Conservation (phyloP, 1,139 yeast species). For the Pichia sp. region DNA sequence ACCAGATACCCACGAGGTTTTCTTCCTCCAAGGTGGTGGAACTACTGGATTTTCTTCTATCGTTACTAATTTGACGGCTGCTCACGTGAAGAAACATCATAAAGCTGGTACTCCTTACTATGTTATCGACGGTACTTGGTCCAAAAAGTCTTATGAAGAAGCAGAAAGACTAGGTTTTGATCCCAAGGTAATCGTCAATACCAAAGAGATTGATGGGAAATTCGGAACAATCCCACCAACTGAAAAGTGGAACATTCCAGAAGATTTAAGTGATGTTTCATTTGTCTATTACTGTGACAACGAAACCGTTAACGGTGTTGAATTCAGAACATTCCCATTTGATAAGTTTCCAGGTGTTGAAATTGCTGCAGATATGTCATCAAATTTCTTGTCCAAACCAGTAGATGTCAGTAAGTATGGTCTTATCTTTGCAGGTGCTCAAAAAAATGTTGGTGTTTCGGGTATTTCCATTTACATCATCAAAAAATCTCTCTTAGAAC, state of each 20-base stretch:
- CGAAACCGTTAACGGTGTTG: conserved; percentile 94
- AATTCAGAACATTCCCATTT: conserved; percentile 55
- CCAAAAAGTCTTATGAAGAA: conserved; percentile 81
- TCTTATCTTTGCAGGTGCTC: conserved; percentile 93
- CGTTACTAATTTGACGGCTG: conserved; percentile 76
- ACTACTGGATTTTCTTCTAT: conserved; percentile 90
- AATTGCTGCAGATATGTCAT: conserved; percentile 90
- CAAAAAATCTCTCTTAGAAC: conserved; percentile 69
- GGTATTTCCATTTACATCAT: conserved; percentile 90
- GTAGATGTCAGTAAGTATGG: conserved; percentile 84
- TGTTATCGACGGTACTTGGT: conserved; percentile 91
- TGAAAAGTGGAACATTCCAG: conserved; percentile 54
- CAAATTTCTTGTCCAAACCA: conserved; percentile 78
- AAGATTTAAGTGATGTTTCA: conserved; percentile 51
- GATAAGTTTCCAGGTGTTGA: conserved; percentile 69
- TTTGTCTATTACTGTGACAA: conserved; percentile 90
- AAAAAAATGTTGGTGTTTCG: conserved; percentile 93
- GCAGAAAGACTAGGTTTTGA: conserved; percentile 80
- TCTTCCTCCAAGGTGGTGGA: conserved; percentile 97
- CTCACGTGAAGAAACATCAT: conserved; percentile 64
- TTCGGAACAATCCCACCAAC: conserved; percentile 69
- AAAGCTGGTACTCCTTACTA: conserved; percentile 79
- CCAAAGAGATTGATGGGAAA: conserved; percentile 52
- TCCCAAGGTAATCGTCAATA: conserved; percentile 62
- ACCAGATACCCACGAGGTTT: conserved; percentile 91